A percentile compares a stretch with the other conserved stretches of the same genome.
These are phyloP conservation scores for Komagataella ulmi DNA, from an alignment of 805 yeast species.

Conservation along the genomic window DNA sequence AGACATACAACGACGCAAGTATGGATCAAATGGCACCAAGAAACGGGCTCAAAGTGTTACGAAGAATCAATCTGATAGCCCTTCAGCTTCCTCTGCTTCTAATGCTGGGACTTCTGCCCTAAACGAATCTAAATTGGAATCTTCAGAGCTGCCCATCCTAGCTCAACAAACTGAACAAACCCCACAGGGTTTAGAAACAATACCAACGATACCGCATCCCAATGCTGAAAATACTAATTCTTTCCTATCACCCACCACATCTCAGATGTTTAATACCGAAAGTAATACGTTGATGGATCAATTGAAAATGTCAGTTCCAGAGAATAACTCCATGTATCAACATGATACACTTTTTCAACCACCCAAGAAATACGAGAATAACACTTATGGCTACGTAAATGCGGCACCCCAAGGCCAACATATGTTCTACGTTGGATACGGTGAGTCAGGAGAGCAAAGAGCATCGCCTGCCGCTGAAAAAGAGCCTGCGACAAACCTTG, in stretches of 20 bases:
- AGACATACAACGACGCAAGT: constrained; percentile 35
- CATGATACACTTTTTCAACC: background rate
- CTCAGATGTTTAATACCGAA: background rate
- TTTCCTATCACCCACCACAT: background rate
- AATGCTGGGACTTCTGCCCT: background rate
- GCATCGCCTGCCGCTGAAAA: background rate
- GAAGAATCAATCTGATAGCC: background rate
- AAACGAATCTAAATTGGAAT: constrained; percentile 7
- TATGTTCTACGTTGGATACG: background rate
- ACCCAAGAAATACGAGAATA: background rate
- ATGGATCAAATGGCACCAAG: background rate
- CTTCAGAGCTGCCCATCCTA: constrained; percentile 8
- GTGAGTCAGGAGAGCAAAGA: background rate
- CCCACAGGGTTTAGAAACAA: background rate
- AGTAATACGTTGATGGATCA: background rate
- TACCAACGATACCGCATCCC: background rate
- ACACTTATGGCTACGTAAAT: background rate
- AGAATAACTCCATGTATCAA: background rate
- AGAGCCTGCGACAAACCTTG: background rate
- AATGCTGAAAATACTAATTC: background rate
- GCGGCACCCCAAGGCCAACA: background rate
- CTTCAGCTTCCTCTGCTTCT: background rate
- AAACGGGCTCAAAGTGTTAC: background rate
- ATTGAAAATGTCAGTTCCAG: background rate
- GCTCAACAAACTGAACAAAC: constrained; percentile 4